Percentiles rank a stretch among this genome's conserved stretches.
These are phyloP conservation scores for Canavalia gladiata DNA, from an alignment of 306 rosid genomes.

Conservation along the genomic window DNA sequence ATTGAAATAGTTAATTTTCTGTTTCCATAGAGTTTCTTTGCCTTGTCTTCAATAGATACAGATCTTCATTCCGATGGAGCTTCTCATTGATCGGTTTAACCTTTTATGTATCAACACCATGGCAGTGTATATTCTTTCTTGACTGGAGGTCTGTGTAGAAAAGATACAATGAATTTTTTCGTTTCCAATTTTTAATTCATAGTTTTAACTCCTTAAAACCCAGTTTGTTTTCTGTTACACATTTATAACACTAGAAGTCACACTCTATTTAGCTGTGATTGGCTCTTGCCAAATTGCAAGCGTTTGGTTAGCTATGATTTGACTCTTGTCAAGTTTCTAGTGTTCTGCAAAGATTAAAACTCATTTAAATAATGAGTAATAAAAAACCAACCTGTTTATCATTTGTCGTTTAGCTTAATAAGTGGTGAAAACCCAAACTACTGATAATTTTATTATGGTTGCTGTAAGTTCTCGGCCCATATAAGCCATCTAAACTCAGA, in stretches of 20 bases:
- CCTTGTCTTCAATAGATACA: conserved; percentile 26
- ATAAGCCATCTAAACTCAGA: neutral
- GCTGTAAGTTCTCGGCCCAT: neutral
- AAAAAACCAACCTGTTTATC: neutral
- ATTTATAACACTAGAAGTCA: neutral
- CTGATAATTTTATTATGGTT: neutral
- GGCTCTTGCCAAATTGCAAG: conserved; percentile 2
- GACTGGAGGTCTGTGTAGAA: conserved; percentile 3
- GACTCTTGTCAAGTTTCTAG: neutral
- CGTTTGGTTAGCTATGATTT: neutral
- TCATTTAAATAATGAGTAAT: neutral
- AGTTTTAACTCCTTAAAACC: neutral
- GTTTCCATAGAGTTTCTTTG: conserved; percentile 8
- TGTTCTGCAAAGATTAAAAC: conserved; percentile 8
- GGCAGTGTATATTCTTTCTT: conserved; percentile 19
- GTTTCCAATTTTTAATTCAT: neutral
- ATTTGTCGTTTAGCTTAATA: neutral
- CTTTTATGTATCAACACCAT: conserved; percentile 17
- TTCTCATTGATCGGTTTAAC: conserved; percentile 24
- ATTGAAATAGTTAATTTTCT: conserved; percentile 7
- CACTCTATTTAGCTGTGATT: conserved; percentile 22
- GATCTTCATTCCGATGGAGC: conserved; percentile 6
- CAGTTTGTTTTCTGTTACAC: neutral
- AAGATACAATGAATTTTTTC: conserved; percentile 18
- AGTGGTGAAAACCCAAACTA: neutral